A percentile compares a stretch with the other conserved stretches of the same genome.
Conservation (phyloP, 208 protist species). For the Wallacemonas sp. region DNA sequence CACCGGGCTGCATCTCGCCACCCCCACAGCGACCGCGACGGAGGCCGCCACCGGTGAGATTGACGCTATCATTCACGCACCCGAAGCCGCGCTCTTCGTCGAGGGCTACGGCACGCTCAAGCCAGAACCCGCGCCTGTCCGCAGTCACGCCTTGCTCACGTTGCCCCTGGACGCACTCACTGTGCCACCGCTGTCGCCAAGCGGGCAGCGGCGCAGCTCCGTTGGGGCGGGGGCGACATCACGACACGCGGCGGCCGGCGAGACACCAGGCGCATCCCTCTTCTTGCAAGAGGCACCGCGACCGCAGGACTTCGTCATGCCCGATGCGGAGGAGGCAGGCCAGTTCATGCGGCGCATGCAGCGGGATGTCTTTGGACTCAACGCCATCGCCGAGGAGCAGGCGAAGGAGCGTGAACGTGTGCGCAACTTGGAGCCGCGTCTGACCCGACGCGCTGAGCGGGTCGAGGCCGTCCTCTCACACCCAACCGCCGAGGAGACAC, state of each 20-base stretch:
- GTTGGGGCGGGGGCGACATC: neutral
- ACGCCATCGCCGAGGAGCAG: slow-evolving; percentile 80
- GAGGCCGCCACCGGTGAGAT: slow-evolving; percentile 7
- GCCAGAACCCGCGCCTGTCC: slow-evolving; percentile 4
- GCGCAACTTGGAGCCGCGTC: slow-evolving; percentile 13
- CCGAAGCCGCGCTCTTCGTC: slow-evolving; percentile 41
- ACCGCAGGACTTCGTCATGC: slow-evolving; percentile 67
- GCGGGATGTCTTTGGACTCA: slow-evolving; percentile 75
- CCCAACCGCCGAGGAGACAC: slow-evolving; percentile 37
- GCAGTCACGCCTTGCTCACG: neutral
- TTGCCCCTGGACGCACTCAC: slow-evolving; percentile 12
- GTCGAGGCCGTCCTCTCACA: slow-evolving; percentile 18
- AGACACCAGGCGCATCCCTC: slow-evolving; percentile 2
- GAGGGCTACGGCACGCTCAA: slow-evolving; percentile 65
- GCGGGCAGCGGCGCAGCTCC: neutral
- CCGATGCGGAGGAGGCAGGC: slow-evolving; percentile 50
- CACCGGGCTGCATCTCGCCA: neutral
- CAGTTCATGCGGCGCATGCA: slow-evolving; percentile 72
- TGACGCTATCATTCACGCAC: neutral
- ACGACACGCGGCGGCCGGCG: slow-evolving; percentile 4
- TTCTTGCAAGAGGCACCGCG: neutral
- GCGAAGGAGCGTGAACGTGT: slow-evolving; percentile 34
- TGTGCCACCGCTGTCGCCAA: slow-evolving; percentile 12
- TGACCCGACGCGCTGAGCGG: slow-evolving; percentile 13
- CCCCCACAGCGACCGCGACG: neutral